Evolutionary conservation across 1,284 basidiomycete species (phyloP).

Genomic region (Inonotus hispidus): DNA sequence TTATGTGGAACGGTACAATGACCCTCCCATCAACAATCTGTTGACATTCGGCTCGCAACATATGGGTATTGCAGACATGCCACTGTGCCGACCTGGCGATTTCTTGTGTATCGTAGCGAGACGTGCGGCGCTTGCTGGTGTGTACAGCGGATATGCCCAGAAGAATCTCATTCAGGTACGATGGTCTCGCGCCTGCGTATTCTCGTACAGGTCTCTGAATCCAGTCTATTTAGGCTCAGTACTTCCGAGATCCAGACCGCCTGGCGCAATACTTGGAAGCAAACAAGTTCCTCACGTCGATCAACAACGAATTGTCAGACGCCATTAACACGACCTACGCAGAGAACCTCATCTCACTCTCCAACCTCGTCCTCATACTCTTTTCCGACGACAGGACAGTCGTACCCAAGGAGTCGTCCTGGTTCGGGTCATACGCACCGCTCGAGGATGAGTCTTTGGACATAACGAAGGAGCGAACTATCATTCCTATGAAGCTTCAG

Average conservation of each 20-base stretch:
- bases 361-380: conserved; percentile 58
- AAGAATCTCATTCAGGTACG: conserved; percentile 71
- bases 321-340: conserved; percentile 56
- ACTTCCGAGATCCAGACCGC: conserved; percentile 83
- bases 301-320: conserved; percentile 67
- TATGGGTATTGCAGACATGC: conserved; percentile 83
- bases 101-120: conserved; percentile 74
- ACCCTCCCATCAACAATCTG: conserved; percentile 75
- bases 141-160: conserved; percentile 84
- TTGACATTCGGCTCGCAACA: conserved; percentile 87
- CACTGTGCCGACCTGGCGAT: conserved; percentile 64
- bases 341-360: conserved; percentile 50
- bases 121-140: conserved; percentile 63
- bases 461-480: conserved; percentile 29
- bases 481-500: conserved; percentile 73
- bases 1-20: conserved; percentile 82
- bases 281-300: conserved; percentile 67
- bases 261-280: conserved; percentile 64
- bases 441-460: conserved; percentile 30
- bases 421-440: conserved; percentile 69
- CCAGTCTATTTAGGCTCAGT: conserved; percentile 65
- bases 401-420: conserved; percentile 77
- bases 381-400: conserved; percentile 74
- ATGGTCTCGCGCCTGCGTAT: not conserved
- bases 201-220: not conserved